Base-by-base conservation (phyloP, 2,329 filamentous ascomycete genomes). In the Coccinonectria pachysandricola region DNA sequence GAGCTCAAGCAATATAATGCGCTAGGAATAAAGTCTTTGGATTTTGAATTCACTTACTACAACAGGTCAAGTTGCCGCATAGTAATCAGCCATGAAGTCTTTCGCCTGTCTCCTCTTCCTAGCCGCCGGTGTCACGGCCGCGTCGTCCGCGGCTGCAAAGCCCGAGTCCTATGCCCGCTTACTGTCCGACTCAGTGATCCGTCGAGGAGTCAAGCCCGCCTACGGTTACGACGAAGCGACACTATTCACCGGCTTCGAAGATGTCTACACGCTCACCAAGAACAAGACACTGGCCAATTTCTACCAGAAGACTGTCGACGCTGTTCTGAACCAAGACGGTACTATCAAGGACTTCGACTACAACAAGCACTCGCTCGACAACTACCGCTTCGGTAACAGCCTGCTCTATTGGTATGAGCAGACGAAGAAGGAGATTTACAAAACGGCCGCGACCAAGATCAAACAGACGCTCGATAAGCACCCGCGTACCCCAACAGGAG, bases 351-450 rank as follows among this genome's bases (percentile, higher is more conserved):
- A 52, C 7, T 68, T 65, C 52, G 54, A 64, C 19, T 50, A 56
- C 6, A 51, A 49, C 2, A 59, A 55, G 33, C 68, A 65, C 43
- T 64, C 61, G 2, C 51, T 65, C 1, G 61, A 65, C 35, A 60
- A 70, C 34, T 59, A 69, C 27, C 58, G 66, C 12, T 53, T 69
- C 30, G 67, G 65, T 7, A 62, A 65, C 31, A 65, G 62, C 34
- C 53, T 66, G 24, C 50, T 71, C 0, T 62, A 54, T 28, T 56
- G 64, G 43, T 62, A 62, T 37, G 54, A 59, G 28, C 42, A 54
- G 24, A 62, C 62, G 0, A 53, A 52, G 10, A 50, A 62, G n/a
- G 37, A 48, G 4, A 65, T 62, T 31, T 71, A 65, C 42, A 58
- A 57, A 32, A 48, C 45, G 5, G 66, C 68, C 0, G 62, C 64